These are phyloP conservation scores for Komagataella ulmi DNA, from an alignment of 805 yeast species.

Conservation along the genomic window DNA sequence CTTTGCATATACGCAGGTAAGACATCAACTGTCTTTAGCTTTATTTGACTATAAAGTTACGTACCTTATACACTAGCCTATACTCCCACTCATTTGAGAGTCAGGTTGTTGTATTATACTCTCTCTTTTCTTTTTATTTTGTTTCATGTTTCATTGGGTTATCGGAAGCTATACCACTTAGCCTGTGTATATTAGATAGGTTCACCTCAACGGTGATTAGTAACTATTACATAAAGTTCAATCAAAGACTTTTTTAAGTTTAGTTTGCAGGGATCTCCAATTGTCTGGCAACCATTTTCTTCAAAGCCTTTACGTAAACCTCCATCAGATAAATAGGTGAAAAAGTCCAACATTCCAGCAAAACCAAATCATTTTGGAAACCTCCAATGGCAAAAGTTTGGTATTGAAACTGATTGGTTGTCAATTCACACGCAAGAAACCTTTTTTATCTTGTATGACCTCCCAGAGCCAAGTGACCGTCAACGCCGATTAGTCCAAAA, in stretches of 20 bases:
- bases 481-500: too few relatives aligned
- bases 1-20: slow-evolving; percentile 4
- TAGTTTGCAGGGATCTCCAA: neutral
- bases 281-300: too few relatives aligned
- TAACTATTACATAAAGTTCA: neutral
- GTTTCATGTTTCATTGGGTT: neutral
- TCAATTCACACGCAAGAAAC: too few relatives aligned
- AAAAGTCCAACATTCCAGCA: too few relatives aligned
- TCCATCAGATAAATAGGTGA: too few relatives aligned
- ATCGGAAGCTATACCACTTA: neutral
- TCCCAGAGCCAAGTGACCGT: too few relatives aligned
- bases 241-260: neutral
- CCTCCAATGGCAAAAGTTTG: too few relatives aligned
- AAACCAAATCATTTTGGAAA: too few relatives aligned
- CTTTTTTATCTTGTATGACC: too few relatives aligned
- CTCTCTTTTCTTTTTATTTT: neutral
- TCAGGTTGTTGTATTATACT: neutral
- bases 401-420: too few relatives aligned
- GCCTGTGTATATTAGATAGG: neutral
- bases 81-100: neutral
- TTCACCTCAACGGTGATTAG: neutral
- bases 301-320: too few relatives aligned
- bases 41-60: neutral
- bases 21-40: slow-evolving; percentile 5
- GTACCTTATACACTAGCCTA: neutral